These are phyloP conservation scores for Colletotrichum nymphaeae DNA, from an alignment of 2,329 filamentous ascomycete species.

Conservation along the genomic window DNA sequence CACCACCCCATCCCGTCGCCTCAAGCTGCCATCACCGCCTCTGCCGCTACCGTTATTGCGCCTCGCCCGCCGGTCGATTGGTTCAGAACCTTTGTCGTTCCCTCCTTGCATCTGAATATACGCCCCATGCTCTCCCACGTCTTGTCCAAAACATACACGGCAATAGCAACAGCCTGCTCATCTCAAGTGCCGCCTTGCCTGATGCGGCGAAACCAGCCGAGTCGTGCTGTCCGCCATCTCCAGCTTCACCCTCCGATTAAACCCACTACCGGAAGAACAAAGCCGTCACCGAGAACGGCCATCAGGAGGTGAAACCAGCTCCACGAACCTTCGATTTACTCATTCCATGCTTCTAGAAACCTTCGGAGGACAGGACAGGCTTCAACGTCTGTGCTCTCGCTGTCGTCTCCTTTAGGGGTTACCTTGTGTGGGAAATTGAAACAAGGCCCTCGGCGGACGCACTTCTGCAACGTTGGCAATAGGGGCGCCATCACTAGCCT, in stretches of 20 bases:
- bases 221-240: slow-evolving; percentile 22
- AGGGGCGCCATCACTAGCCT: slow-evolving; percentile 9
- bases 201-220: slow-evolving; percentile 30
- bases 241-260: slow-evolving; percentile 10
- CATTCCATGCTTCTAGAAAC: slow-evolving; percentile 35
- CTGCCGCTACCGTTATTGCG: background rate
- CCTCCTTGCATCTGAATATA: background rate
- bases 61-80: background rate
- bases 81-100: background rate
- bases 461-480: slow-evolving; percentile 32
- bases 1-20: slow-evolving; percentile 4
- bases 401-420: slow-evolving; percentile 29
- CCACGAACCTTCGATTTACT: slow-evolving; percentile 30
- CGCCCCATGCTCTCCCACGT: slow-evolving; percentile 6
- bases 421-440: slow-evolving; percentile 33
- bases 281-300: background rate
- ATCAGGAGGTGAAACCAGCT: slow-evolving; percentile 30
- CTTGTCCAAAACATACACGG: slow-evolving; percentile 6
- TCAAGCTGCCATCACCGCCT: slow-evolving; percentile 14
- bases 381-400: slow-evolving; percentile 34
- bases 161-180: background rate
- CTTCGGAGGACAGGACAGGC: slow-evolving; percentile 11
- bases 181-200: slow-evolving; percentile 6
- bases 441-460: slow-evolving; percentile 27
- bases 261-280: slow-evolving; percentile 4